A percentile compares a stretch with the other conserved stretches of the same genome.
phyloP scores from a whole-genome alignment of 1,284 basidiomycete species.

The Pseudozyma sp. region DNA sequence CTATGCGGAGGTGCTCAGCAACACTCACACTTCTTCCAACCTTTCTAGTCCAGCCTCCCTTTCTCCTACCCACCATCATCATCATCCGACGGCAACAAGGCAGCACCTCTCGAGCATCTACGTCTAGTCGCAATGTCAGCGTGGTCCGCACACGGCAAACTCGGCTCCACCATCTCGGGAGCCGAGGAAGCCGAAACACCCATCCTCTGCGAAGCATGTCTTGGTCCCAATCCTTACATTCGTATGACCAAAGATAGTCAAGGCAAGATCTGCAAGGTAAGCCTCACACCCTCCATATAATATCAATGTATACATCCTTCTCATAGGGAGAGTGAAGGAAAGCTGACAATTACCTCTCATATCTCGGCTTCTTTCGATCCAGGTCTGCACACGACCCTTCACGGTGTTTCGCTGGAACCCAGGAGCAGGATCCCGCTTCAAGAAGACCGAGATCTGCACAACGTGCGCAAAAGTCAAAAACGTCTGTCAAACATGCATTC shows the following conservation, averaged over 20 bases:
- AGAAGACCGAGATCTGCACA: slow-evolving; percentile 97
- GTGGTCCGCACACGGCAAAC: slow-evolving; percentile 31
- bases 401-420: slow-evolving; percentile 99
- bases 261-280: slow-evolving; percentile 80
- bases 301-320: too few relatives aligned
- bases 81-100: background rate
- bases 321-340: too few relatives aligned
- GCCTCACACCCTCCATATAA: too few relatives aligned
- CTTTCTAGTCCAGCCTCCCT: background rate
- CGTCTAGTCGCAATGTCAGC: slow-evolving; percentile 11
- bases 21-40: background rate
- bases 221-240: slow-evolving; percentile 70
- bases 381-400: slow-evolving; percentile 86
- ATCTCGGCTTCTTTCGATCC: too few relatives aligned
- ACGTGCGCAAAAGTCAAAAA: slow-evolving; percentile 99
- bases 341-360: too few relatives aligned
- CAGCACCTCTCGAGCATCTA: background rate
- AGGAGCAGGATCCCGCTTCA: slow-evolving; percentile 88
- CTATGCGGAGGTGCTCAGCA: slow-evolving; percentile 13
- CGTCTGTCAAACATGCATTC: slow-evolving; percentile 95
- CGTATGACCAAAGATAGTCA: slow-evolving; percentile 91
- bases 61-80: background rate
- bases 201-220: slow-evolving; percentile 74
- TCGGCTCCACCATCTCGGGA: slow-evolving; percentile 21
- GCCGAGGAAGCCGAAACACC: slow-evolving; percentile 86